A percentile compares a stretch with the other conserved stretches of the same genome.
Evolutionary conservation across 345 rosid species (phyloP).

Genomic region (Xanthoceras sorbifolium): DNA sequence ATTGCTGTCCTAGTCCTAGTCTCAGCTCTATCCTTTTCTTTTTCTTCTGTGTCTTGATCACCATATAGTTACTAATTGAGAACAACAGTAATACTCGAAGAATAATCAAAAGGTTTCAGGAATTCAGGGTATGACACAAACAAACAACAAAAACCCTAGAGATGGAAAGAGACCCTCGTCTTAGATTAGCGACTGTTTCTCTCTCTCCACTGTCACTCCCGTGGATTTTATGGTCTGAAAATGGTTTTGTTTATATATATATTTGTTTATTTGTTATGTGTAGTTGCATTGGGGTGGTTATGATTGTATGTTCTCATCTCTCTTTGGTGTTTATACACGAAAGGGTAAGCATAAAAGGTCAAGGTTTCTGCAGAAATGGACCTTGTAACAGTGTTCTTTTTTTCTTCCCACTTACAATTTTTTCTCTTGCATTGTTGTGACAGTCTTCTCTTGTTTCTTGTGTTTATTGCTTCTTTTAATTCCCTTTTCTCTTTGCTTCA

Average conservation of each 20-base stretch:
- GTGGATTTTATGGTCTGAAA: slow-evolving; percentile 18
- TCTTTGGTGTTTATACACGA: neutral
- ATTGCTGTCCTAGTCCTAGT: slow-evolving; percentile 31
- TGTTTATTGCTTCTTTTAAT: slow-evolving; percentile 25
- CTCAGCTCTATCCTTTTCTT: slow-evolving; percentile 9
- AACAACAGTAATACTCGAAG: slow-evolving; percentile 18
- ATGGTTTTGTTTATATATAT: slow-evolving; percentile 3
- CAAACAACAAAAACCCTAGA: slow-evolving; percentile 47
- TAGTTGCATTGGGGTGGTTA: neutral
- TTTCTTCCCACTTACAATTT: slow-evolving; percentile 18
- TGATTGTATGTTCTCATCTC: slow-evolving; percentile 12
- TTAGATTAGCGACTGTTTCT: slow-evolving; percentile 16
- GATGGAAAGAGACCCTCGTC: slow-evolving; percentile 23
- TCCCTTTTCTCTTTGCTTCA: slow-evolving; percentile 23
- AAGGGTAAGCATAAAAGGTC: slow-evolving; percentile 8
- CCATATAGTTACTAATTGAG: slow-evolving; percentile 28
- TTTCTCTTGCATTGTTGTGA: slow-evolving; percentile 17
- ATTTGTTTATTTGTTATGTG: neutral
- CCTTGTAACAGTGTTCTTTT: slow-evolving; percentile 26
- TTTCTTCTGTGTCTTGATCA: slow-evolving; percentile 22
- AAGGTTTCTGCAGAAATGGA: slow-evolving; percentile 24
- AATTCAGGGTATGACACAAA: slow-evolving; percentile 23
- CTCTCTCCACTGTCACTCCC: slow-evolving; percentile 1
- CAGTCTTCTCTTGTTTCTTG: slow-evolving; percentile 23
- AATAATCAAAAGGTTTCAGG: slow-evolving; percentile 25